Percentiles rank a stretch among this genome's conserved stretches.
phyloP scores from a whole-genome alignment of 164 flowering plant genomes.

The Cinnamomum chago region DNA sequence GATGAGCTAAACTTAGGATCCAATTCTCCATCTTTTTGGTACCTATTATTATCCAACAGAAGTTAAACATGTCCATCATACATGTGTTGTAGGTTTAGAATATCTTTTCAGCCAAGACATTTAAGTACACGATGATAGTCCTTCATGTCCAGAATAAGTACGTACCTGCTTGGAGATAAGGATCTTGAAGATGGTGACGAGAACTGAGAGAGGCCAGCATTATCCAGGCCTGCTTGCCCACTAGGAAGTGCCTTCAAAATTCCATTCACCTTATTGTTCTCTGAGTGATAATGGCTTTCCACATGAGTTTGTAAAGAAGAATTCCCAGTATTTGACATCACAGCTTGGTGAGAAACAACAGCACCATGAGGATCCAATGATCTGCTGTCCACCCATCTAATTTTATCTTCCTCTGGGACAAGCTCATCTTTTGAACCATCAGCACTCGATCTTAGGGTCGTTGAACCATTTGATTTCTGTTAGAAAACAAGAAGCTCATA shows the following conservation, averaged over 20 bases:
- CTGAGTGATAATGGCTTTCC: conserved; percentile 29
- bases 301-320: conserved; percentile 21
- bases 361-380: conserved; percentile 29
- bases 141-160: background rate
- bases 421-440: conserved; percentile 34
- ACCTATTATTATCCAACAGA: conserved; percentile 31
- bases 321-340: conserved; percentile 17
- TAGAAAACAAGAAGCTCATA: background rate
- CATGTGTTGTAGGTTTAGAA: background rate
- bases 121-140: too few species aligned
- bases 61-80: background rate
- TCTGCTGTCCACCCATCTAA: conserved; percentile 21
- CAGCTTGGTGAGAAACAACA: conserved; percentile 27
- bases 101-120: background rate
- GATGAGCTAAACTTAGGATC: conserved; percentile 39
- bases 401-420: conserved; percentile 21
- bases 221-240: conserved; percentile 31
- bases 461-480: conserved; percentile 53
- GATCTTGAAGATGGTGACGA: conserved; percentile 59
- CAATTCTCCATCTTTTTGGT: conserved; percentile 49
- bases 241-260: conserved; percentile 31
- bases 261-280: conserved; percentile 43
- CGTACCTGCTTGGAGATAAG: conserved; percentile 55
- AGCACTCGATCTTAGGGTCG: conserved; percentile 22
- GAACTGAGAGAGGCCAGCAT: conserved; percentile 40